These are phyloP conservation scores for Dactylonectria estremocensis DNA, from an alignment of 2,329 filamentous ascomycete species.

Conservation along the genomic window DNA sequence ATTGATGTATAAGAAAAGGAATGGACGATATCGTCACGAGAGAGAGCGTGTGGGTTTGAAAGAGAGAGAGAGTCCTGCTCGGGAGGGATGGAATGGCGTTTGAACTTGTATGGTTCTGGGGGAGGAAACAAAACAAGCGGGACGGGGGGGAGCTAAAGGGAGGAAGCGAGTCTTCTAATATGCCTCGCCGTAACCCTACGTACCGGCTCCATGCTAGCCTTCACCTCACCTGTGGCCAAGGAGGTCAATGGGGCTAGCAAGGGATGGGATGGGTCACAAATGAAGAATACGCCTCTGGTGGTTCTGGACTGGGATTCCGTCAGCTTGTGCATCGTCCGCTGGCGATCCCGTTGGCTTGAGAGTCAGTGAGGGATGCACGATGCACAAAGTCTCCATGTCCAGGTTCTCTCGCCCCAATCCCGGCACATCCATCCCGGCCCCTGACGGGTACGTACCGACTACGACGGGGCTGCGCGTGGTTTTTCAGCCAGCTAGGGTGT, in stretches of 20 bases:
- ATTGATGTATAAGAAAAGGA: slow-evolving; percentile 41
- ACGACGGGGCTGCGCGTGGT: slow-evolving; percentile 40
- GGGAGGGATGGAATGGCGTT: slow-evolving; percentile 48
- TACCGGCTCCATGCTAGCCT: slow-evolving; percentile 42
- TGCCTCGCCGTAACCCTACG: slow-evolving; percentile 44
- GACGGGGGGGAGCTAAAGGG: slow-evolving; percentile 27
- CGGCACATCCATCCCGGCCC: slow-evolving; percentile 6
- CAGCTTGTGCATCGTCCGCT: slow-evolving; percentile 3
- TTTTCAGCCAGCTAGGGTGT: slow-evolving; percentile 30
- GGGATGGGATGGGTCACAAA: slow-evolving; percentile 22
- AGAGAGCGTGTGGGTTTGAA: slow-evolving; percentile 43
- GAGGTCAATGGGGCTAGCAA: slow-evolving; percentile 15
- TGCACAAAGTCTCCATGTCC: not conserved
- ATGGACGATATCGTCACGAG: slow-evolving; percentile 42
- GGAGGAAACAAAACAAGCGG: slow-evolving; percentile 41
- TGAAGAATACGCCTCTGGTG: slow-evolving; percentile 15
- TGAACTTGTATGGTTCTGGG: slow-evolving; percentile 46
- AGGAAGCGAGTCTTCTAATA: slow-evolving; percentile 45
- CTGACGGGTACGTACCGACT: slow-evolving; percentile 11
- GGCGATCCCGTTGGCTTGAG: slow-evolving; percentile 7
- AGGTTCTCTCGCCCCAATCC: slow-evolving; percentile 3
- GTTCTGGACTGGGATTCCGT: slow-evolving; percentile 9
- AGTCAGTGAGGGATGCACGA: not conserved
- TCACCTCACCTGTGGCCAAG: slow-evolving; percentile 34
- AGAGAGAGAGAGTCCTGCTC: slow-evolving; percentile 50